phyloP scores from a whole-genome alignment of 1,284 basidiomycete species.

The Athelia psychrophila region DNA sequence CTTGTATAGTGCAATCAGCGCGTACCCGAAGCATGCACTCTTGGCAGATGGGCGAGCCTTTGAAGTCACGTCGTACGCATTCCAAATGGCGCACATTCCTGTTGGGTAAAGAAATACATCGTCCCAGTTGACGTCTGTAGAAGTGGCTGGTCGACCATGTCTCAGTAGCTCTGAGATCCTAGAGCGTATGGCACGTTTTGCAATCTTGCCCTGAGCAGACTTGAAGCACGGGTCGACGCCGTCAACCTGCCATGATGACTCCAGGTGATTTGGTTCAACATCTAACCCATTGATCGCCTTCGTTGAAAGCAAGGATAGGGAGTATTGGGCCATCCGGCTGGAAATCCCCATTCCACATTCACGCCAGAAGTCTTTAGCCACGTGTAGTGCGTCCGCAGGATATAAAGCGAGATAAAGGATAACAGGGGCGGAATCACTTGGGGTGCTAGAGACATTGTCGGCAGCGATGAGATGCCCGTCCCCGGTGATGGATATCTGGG shows the following conservation, averaged over 20 bases:
- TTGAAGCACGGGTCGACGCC: too few species aligned
- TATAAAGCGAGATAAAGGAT: conserved; percentile 85
- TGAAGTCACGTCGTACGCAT: conserved; percentile 76
- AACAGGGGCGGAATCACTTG: conserved; percentile 27
- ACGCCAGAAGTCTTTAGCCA: conserved; percentile 96
- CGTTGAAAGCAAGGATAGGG: conserved; percentile 74
- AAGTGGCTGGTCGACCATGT: too few species aligned
- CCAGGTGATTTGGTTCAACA: conserved; percentile 43
- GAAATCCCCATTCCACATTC: conserved; percentile 92
- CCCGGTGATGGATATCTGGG: conserved; percentile 68
- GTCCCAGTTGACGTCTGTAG: conserved; percentile 67
- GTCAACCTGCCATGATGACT: too few species aligned
- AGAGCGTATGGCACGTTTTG: too few species aligned
- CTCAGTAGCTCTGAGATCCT: too few species aligned
- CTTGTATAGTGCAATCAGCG: not conserved
- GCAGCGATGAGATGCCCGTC: conserved; percentile 29
- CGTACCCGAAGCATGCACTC: conserved; percentile 88
- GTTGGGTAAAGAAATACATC: conserved; percentile 89
- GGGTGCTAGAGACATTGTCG: conserved; percentile 16
- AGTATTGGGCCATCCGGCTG: conserved; percentile 84
- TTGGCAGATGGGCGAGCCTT: conserved; percentile 58
- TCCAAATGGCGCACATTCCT: conserved; percentile 95
- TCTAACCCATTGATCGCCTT: too few species aligned
- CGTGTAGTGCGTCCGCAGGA: conserved; percentile 53
- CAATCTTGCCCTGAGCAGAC: too few species aligned